phyloP scores from a whole-genome alignment of 331 rosid species.

The Quercus tomentella region DNA sequence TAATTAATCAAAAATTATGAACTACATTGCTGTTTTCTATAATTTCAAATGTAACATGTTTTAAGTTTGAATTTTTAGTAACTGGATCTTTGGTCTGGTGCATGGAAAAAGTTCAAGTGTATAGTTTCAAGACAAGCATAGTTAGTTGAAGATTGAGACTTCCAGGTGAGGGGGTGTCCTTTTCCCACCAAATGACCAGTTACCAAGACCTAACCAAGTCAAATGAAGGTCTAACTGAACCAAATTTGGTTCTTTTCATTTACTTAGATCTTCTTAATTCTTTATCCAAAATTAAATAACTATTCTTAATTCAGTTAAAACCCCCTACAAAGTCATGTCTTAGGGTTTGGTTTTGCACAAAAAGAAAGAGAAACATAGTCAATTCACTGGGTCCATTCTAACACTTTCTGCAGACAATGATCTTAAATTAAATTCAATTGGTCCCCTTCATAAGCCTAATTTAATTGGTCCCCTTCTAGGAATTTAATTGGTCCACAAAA shows the following conservation, averaged over 20 bases:
- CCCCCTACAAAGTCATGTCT: neutral
- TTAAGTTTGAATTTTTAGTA: neutral
- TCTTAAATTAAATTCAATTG: neutral
- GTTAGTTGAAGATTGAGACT: neutral
- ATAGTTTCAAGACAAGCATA: neutral
- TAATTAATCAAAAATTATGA: no score
- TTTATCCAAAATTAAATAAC: no score
- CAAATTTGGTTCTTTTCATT: neutral
- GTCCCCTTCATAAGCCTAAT: neutral
- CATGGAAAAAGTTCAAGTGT: neutral
- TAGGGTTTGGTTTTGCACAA: neutral
- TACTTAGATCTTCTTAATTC: neutral
- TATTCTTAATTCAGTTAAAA: neutral
- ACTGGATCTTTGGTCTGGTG: neutral
- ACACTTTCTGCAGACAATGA: neutral
- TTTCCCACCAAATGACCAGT: constrained; percentile 10
- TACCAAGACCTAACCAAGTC: neutral
- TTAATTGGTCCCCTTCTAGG: neutral
- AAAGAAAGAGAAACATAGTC: neutral
- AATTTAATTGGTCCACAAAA: no score
- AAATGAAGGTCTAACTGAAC: neutral
- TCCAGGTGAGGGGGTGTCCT: neutral
- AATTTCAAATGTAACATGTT: no score
- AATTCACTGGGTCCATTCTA: neutral
- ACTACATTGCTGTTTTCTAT: no score